These are phyloP conservation scores for Blastobotrys ciferrii DNA, from an alignment of 1,139 yeast genomes.

Conservation along the genomic window DNA sequence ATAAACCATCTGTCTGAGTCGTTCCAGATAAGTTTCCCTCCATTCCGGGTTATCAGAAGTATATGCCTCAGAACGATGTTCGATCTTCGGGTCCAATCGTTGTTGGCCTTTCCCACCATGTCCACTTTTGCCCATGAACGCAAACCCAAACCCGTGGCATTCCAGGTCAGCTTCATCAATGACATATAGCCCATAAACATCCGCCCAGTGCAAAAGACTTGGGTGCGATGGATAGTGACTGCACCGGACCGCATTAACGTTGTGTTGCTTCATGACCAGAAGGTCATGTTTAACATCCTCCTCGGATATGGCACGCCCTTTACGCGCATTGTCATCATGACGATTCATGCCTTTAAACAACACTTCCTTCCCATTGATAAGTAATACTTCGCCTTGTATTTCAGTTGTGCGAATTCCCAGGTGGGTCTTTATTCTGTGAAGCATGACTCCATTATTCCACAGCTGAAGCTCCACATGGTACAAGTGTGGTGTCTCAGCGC, in stretches of 20 bases:
- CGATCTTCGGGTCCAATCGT: constrained; percentile 1
- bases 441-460: constrained; percentile 15
- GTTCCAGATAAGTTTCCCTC: constrained; percentile 37
- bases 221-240: constrained; percentile 40
- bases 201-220: constrained; percentile 27
- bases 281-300: constrained; percentile 37
- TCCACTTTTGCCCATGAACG: not conserved
- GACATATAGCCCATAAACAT: constrained; percentile 34
- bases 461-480: constrained; percentile 30
- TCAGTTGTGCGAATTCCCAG: constrained; percentile 38
- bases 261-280: constrained; percentile 37
- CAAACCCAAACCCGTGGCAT: constrained; percentile 36
- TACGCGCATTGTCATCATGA: constrained; percentile 38
- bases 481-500: constrained; percentile 39
- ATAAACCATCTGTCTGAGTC: constrained; percentile 35
- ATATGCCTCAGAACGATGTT: constrained; percentile 20
- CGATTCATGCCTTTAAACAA: constrained; percentile 38
- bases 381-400: constrained; percentile 32
- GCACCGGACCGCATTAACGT: constrained; percentile 40
- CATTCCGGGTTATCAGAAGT: constrained; percentile 35
- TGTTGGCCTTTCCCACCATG: not conserved
- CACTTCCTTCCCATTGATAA: constrained; percentile 35
- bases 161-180: constrained; percentile 41
- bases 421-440: constrained; percentile 29
- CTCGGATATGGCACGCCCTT: constrained; percentile 39